Evolutionary conservation across 1,284 basidiomycete species (phyloP), one percentile per base, ranked within the genome.

Genomic region (Exobasidium rhododendri): DNA sequence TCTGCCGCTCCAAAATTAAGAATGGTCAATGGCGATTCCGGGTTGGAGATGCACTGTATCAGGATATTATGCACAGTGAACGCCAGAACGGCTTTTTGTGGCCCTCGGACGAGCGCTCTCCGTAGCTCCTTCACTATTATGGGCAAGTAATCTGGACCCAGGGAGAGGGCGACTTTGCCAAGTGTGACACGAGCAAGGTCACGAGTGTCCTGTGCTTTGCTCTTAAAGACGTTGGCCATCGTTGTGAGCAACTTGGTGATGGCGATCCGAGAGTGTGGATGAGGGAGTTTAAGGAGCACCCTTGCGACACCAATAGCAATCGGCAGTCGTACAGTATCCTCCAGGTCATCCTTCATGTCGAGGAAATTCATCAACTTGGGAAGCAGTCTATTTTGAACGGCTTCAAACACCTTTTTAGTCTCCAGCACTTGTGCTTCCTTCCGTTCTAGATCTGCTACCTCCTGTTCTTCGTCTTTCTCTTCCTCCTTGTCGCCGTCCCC

Each of bases 51-150:
- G 13, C 47, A 50, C 2, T 88, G 86, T 6, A 88, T 86, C 20
- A 98, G 83, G 31, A 99, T 82, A 0, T 89, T 85, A 78, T 98
- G 94, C 0, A 86, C 85, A 0, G 89, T 88, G 66, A 89, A 91
- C 0, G 94, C 92, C 30, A 97, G 84, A 13, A 97, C 87, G 73
- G 98, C 94, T 0, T 96, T 86, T 68, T 98, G 96, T 0, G 96
- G 93, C 3, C 96, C 96, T 10, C 94, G 90, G 56, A 87, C 79
- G 17, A 99, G 85, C 0, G 92, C 90, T 0, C 84, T 86, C 20
- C 90, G 86, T 55, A 97, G 83, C 79, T 97, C 94, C 29, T 86
- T 86, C 53, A 97, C 81, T 28, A 92, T 83, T 24, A 86, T 80
- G 0, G 88, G 84, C 2, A 98, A 85, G 78, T 90, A 91, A 0